phyloP scores from a whole-genome alignment of 2,329 filamentous ascomycete genomes.

The Drechslera avenae region DNA sequence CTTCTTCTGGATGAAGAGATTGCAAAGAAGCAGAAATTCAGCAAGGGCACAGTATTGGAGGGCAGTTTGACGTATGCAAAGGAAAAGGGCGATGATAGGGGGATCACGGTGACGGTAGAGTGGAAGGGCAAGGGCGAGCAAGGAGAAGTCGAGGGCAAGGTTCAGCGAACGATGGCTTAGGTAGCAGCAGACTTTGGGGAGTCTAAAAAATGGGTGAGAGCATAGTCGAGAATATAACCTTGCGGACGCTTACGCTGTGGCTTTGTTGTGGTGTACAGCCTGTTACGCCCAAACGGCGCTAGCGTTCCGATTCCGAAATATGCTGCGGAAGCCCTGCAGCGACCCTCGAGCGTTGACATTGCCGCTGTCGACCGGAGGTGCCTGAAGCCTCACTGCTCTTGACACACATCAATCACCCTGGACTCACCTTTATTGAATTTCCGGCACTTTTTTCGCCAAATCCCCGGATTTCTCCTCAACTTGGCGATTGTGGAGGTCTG shows the following conservation, averaged over 20 bases:
- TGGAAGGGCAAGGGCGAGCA: conserved; percentile 43
- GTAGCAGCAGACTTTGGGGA: neutral
- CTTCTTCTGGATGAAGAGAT: conserved; percentile 69
- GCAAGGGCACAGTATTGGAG: conserved; percentile 67
- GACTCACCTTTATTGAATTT: too few relatives aligned
- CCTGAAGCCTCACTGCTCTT: neutral
- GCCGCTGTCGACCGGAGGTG: neutral
- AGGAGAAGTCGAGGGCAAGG: conserved; percentile 38
- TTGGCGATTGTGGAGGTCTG: neutral
- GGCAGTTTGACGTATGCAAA: conserved; percentile 75
- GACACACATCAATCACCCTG: neutral
- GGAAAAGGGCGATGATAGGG: conserved; percentile 53
- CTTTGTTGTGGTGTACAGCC: too few relatives aligned
- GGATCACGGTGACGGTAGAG: conserved; percentile 47
- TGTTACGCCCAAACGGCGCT: neutral
- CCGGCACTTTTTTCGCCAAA: too few relatives aligned
- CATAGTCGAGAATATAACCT: too few relatives aligned
- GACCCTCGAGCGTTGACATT: neutral
- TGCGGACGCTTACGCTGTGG: too few relatives aligned
- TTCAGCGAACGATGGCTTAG: conserved; percentile 41
- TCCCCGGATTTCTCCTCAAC: neutral
- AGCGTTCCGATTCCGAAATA: conserved; percentile 16
- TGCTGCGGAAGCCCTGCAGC: conserved; percentile 12
- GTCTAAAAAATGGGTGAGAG: neutral
- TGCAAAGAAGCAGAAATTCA: conserved; percentile 43